Percentiles rank a stretch among this genome's conserved stretches.
phyloP scores from a whole-genome alignment of 306 rosid genomes.

The Morella rubra region DNA sequence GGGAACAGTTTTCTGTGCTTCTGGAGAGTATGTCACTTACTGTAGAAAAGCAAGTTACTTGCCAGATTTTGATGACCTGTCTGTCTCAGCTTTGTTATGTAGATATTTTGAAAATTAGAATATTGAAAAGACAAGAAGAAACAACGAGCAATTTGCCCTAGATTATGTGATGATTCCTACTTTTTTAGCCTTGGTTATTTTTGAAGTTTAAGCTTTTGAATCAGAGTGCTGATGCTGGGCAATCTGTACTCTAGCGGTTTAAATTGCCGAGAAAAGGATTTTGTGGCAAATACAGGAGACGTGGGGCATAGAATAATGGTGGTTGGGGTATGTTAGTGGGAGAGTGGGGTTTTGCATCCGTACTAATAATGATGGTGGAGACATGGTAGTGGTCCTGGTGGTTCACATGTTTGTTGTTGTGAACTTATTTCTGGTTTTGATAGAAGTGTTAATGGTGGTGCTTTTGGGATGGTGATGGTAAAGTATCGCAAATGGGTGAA shows the following conservation, averaged over 20 bases:
- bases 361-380: constrained; percentile 4
- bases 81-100: constrained; percentile 8
- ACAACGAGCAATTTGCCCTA: background rate
- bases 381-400: background rate
- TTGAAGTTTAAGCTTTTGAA: background rate
- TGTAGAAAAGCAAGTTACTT: constrained; percentile 5
- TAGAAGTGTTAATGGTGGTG: background rate
- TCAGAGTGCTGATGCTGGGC: background rate
- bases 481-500: background rate
- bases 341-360: background rate
- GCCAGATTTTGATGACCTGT: background rate
- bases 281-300: background rate
- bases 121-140: background rate
- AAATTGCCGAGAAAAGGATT: background rate
- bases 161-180: background rate
- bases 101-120: background rate
- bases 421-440: background rate
- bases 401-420: background rate
- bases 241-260: background rate
- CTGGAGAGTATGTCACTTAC: background rate
- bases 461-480: constrained; percentile 21
- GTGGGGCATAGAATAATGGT: background rate
- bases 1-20: background rate
- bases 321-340: background rate
- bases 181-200: background rate